Evolutionary conservation across 2,329 filamentous ascomycete genomes (phyloP), one percentile per base, ranked within the genome.

Genomic region (Fusarium fujikuroi): DNA sequence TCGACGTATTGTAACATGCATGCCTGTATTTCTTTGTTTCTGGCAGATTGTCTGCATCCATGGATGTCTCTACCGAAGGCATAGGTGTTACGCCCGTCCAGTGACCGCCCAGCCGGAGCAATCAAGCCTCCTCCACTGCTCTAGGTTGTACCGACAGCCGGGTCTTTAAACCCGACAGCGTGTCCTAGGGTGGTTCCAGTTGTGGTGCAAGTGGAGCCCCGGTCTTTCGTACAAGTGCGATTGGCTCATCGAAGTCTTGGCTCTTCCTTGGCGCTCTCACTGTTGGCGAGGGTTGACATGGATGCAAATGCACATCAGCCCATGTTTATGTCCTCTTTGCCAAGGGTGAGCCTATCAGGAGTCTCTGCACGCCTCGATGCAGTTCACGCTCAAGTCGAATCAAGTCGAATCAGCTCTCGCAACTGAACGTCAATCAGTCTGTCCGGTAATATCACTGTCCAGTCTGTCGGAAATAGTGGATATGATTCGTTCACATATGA

Each of bases 141-240:
- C 68, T 53, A 46, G 39, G 43, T 65, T 43, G 59, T 67, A 75
- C 75, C 75, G 75, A 77, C 75, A 77, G 75, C 72, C 70, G 72
- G 75, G 71, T 68, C 64, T 74, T 67, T 66, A 61, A 67, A 75
- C 67, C 64, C 61, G 64, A 72, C 70, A 75, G 62, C 54, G 49
- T 71, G 65, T 68, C 73, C 58, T 42, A 71, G 75, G 73, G 62
- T 76, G 66, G 63, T 42, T 60, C 70, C 64, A 63, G 75, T 60
- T 54, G 56, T 50, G 60, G 59, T 76, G 56, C 44, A 68, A 63
- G 74, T 74, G 69, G 75, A 59, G 40, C 75, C 42, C 54, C 60
- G 62, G 60, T 42, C 65, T 52, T 59, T 44, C n/a, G 16, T 28
- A n/a, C 9, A 25, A 25, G 23, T 21, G 23, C 25, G 44, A 73